Percentiles rank a stretch among this genome's conserved stretches.
phyloP scores from a whole-genome alignment of 2,329 filamentous ascomycete genomes.

The Xylaria sp. region DNA sequence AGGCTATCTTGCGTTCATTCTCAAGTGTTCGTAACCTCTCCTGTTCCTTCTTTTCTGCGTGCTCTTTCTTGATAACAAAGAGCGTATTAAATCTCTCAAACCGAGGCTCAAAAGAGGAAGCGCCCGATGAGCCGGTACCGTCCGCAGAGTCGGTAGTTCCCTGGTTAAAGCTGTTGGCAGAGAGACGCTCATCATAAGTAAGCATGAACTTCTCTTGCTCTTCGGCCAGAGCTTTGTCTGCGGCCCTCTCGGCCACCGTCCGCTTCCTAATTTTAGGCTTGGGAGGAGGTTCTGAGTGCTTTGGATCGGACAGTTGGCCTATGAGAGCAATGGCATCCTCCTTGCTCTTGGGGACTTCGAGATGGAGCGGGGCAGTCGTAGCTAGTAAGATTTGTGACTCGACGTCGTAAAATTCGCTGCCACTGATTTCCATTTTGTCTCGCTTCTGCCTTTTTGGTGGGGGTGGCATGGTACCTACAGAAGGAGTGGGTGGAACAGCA shows the following conservation, averaged over 20 bases:
- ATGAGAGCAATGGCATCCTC: constrained; percentile 78
- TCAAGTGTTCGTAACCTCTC: constrained; percentile 77
- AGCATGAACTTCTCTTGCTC: constrained; percentile 94
- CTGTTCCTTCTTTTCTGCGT: constrained; percentile 79
- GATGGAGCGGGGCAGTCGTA: constrained; percentile 77
- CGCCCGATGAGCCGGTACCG: constrained; percentile 76
- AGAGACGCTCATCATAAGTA: constrained; percentile 84
- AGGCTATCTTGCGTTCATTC: constrained; percentile 64
- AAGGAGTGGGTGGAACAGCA: constrained; percentile 70
- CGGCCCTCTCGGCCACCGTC: constrained; percentile 92
- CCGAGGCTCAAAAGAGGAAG: constrained; percentile 80
- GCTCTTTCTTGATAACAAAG: constrained; percentile 82
- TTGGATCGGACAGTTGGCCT: constrained; percentile 77
- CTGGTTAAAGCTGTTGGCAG: constrained; percentile 67
- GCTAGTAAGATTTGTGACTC: constrained; percentile 81
- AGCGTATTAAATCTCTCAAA: constrained; percentile 95
- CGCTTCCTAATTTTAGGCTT: constrained; percentile 90
- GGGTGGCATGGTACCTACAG: constrained; percentile 67
- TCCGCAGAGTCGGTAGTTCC: constrained; percentile 70
- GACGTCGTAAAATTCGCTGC: constrained; percentile 75
- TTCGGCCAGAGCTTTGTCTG: constrained; percentile 91
- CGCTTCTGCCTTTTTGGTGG: constrained; percentile 76
- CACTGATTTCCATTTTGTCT: constrained; percentile 80
- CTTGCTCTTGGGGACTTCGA: constrained; percentile 78
- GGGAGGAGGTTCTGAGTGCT: constrained; percentile 80